phyloP scores from a whole-genome alignment of 805 yeast species.

The Dipodascus geniculatus region DNA sequence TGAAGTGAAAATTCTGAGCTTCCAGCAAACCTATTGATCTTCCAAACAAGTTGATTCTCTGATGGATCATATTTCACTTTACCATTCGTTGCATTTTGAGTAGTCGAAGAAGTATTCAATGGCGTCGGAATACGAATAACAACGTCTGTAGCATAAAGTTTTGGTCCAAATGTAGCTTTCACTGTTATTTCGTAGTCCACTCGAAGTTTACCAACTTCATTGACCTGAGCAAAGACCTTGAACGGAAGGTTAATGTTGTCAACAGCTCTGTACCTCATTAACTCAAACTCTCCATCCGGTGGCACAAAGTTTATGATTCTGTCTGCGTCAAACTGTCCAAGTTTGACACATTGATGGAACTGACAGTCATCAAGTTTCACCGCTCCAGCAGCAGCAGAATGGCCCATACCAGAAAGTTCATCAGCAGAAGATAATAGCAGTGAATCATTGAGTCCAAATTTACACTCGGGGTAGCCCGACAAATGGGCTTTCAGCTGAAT shows the following conservation, averaged over 20 bases:
- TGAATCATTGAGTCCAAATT: constrained; percentile 62
- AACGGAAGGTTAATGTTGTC: constrained; percentile 63
- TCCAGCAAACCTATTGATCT: constrained; percentile 55
- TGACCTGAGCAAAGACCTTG: constrained; percentile 44
- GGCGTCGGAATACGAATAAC: constrained; percentile 60
- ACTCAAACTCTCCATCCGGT: constrained; percentile 79
- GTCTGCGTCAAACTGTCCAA: constrained; percentile 54
- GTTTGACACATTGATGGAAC: constrained; percentile 77
- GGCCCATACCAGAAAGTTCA: constrained; percentile 23
- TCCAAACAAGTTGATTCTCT: constrained; percentile 58
- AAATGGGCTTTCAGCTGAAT: constrained; percentile 60
- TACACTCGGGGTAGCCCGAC: constrained; percentile 75
- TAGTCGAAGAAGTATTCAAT: constrained; percentile 37
- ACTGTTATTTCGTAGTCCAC: constrained; percentile 50
- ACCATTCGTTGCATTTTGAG: constrained; percentile 41
- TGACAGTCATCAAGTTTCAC: constrained; percentile 64
- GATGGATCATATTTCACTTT: constrained; percentile 58
- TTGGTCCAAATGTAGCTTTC: constrained; percentile 43
- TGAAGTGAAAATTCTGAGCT: constrained; percentile 49
- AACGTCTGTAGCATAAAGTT: constrained; percentile 52
- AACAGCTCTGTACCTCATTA: constrained; percentile 58
- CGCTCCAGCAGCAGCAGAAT: constrained; percentile 35
- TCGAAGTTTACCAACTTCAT: constrained; percentile 31
- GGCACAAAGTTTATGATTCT: constrained; percentile 63
- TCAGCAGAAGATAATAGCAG: constrained; percentile 20